Evolutionary conservation across 2,329 filamentous ascomycete species (phyloP).

Genomic region (Pseudocercospora eumusae): DNA sequence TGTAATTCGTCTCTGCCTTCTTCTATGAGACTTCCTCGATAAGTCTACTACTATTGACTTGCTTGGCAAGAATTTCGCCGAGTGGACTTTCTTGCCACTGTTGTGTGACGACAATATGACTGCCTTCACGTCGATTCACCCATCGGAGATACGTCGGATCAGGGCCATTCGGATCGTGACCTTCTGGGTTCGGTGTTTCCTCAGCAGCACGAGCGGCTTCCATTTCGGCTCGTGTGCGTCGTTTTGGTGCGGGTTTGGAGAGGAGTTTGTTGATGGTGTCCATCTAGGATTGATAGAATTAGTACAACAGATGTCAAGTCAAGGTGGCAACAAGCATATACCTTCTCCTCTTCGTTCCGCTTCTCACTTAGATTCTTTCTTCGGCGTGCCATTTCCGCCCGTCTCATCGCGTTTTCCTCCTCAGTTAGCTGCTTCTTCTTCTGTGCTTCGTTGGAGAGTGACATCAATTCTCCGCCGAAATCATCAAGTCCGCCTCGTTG

Average conservation of each 20-base stretch:
- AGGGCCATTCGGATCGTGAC: conserved; percentile 28
- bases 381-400: conserved; percentile 72
- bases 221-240: conserved; percentile 52
- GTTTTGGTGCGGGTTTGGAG: conserved; percentile 80
- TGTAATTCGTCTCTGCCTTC: too few relatives aligned
- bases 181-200: conserved; percentile 53
- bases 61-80: conserved; percentile 4
- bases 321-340: conserved; percentile 37
- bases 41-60: neutral
- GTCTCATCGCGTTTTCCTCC: conserved; percentile 71
- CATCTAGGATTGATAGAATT: conserved; percentile 58
- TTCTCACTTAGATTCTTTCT: conserved; percentile 75
- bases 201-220: conserved; percentile 49
- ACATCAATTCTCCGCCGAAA: conserved; percentile 45
- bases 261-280: conserved; percentile 89
- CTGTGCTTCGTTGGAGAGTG: conserved; percentile 66
- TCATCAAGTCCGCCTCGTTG: conserved; percentile 63
- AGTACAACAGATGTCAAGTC: conserved; percentile 9
- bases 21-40: neutral
- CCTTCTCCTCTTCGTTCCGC: conserved; percentile 77
- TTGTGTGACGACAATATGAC: conserved; percentile 11
- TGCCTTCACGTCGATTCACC: conserved; percentile 54
- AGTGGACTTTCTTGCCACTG: conserved; percentile 15
- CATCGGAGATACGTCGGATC: conserved; percentile 68
- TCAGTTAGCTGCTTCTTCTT: conserved; percentile 72